Evolutionary conservation across 257 asterid genomes (phyloP).

Genomic region (Penstemon eatonii): DNA sequence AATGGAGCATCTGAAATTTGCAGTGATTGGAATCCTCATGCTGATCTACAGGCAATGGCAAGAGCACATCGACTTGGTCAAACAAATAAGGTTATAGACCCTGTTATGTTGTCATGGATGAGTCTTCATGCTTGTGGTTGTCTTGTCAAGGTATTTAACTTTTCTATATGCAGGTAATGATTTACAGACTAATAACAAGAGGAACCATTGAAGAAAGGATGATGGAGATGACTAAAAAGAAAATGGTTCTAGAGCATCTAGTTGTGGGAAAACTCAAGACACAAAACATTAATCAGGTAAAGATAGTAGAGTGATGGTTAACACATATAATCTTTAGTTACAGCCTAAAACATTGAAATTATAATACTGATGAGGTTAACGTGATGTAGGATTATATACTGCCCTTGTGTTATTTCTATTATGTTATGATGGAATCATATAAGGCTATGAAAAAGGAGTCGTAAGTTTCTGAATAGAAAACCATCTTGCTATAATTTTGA

Average conservation of each 20-base stretch:
- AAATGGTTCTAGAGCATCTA: slow-evolving; percentile 97
- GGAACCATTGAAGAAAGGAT: slow-evolving; percentile 98
- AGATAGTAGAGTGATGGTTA: slow-evolving; percentile 13
- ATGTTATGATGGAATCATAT: no score
- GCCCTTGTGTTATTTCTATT: neutral
- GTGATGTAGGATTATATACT: slow-evolving; percentile 8
- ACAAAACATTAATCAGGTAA: slow-evolving; percentile 92
- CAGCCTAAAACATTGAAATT: slow-evolving; percentile 14
- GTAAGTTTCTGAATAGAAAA: no score
- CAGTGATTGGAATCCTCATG: slow-evolving; percentile 99
- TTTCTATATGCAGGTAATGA: slow-evolving; percentile 78
- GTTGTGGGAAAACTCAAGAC: slow-evolving; percentile 96
- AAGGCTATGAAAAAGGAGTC: no score
- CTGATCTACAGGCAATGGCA: slow-evolving; percentile 99
- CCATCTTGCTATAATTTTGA: no score
- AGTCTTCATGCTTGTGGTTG: slow-evolving; percentile 27
- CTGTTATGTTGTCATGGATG: slow-evolving; percentile 27
- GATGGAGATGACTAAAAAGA: slow-evolving; percentile 99
- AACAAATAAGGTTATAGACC: slow-evolving; percentile 76
- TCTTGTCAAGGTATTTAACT: slow-evolving; percentile 17
- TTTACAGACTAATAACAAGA: slow-evolving; percentile 79
- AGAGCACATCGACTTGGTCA: slow-evolving; percentile 99
- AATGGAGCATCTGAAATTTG: slow-evolving; percentile 33
- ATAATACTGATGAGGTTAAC: slow-evolving; percentile 15
- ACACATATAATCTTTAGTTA: slow-evolving; percentile 1